These are phyloP conservation scores for Xanthoparmelia taractica DNA, from an alignment of 495 filamentous ascomycete genomes.

Conservation along the genomic window DNA sequence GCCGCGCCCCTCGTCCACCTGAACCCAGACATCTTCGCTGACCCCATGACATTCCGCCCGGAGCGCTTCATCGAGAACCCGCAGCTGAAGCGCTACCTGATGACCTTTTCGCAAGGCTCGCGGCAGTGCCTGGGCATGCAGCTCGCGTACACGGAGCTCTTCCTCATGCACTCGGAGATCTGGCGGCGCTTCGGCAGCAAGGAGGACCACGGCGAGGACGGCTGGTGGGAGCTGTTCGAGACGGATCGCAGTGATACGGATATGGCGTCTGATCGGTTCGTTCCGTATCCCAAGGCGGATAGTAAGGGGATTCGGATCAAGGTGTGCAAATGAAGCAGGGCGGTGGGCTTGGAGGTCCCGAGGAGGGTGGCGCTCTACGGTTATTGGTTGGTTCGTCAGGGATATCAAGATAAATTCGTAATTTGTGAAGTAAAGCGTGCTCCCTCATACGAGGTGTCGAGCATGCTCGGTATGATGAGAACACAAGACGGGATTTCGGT, in stretches of 20 bases:
- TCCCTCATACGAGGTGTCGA: too few species aligned
- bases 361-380: too few species aligned
- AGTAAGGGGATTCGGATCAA: constrained; percentile 23
- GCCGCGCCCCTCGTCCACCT: constrained; percentile 30
- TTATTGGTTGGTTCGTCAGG: too few species aligned
- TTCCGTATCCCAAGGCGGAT: constrained; percentile 18
- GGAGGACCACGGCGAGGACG: constrained; percentile 17
- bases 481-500: too few species aligned
- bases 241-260: constrained; percentile 26
- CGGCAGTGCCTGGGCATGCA: constrained; percentile 36
- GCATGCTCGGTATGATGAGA: too few species aligned
- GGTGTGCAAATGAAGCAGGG: constrained; percentile 4
- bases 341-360: too few species aligned
- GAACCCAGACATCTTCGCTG: constrained; percentile 26
- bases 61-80: constrained; percentile 36
- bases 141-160: constrained; percentile 34
- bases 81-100: constrained; percentile 28
- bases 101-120: constrained; percentile 35
- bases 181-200: constrained; percentile 31
- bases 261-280: constrained; percentile 17
- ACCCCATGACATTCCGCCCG: constrained; percentile 36
- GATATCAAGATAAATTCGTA: too few species aligned
- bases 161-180: constrained; percentile 29
- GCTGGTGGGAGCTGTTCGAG: constrained; percentile 24
- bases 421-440: too few species aligned